Base-by-base conservation (phyloP, 192 early-diverging fungal species). In the Thoreauomyces humboldtii region DNA sequence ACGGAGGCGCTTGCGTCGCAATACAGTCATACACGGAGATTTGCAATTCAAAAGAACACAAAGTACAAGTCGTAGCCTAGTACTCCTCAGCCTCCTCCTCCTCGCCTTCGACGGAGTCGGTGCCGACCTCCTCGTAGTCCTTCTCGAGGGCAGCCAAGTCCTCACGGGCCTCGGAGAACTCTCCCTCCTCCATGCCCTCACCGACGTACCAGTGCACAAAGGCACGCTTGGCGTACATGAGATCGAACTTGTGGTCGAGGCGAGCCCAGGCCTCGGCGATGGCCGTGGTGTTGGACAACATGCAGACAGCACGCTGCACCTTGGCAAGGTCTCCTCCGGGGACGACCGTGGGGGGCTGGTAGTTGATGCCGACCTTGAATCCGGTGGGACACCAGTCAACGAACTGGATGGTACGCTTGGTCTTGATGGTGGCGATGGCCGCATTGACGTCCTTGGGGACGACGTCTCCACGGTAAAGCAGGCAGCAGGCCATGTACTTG, bases 171-270 rank as follows among this genome's bases (percentile, higher is more conserved):
- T 99, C 97, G 61, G 93, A 95, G 90, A 99, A 99, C 81, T 99
- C 97, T 75, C 97, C 95, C 82, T 99, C 97, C 83, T 99, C 96
- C 97, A 99, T 99, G 84, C 97, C 94, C 82, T 98, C 97, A 77
- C 95, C 97, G 61, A 99, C 97, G 76, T 96, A 99, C 97, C 95
- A 98, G 86, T 99, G 97, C 50, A 99, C 97, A 73, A 99, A 99
- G 66, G 97, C 95, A 81, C 97, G 95, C 89, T 98, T 99, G 78
- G 97, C 93, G 81, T 95, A 99, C 95, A 98, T 96, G 60, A 97
- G 88, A 77, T 99, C 96, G 70, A 97, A 99, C 89, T 99, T 99
- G 86, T 95, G 94, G 79, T 97, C 92, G 69, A 98, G 84, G 80
- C 94, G 95, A 75, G 92, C 90, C 96, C 96, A 99, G 61, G 95